Conservation (phyloP, 805 yeast species). For the Wickerhamiella domercqiae region DNA sequence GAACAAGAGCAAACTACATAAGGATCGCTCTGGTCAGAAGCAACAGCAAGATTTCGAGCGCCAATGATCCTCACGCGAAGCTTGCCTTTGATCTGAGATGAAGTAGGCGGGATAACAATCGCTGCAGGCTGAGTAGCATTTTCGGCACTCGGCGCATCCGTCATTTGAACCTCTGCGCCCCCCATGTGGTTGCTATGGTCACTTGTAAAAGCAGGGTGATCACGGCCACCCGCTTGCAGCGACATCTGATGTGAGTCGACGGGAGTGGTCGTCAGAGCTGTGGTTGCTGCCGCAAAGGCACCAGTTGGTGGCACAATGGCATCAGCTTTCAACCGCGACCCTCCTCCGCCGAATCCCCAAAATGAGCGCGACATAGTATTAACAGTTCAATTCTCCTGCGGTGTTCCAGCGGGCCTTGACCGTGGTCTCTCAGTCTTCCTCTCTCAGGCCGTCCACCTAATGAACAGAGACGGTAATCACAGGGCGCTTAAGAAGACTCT, state of each 20-base stretch:
- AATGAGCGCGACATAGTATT: constrained; percentile 15
- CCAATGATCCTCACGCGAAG: constrained; percentile 66
- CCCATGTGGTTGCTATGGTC: constrained; percentile 1
- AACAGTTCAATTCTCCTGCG: too few relatives aligned
- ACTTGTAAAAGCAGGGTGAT: not conserved
- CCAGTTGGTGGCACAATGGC: constrained; percentile 14
- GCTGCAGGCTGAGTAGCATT: not conserved
- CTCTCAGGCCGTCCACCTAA: too few relatives aligned
- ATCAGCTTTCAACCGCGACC: not conserved
- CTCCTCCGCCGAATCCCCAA: constrained; percentile 15
- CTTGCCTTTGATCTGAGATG: constrained; percentile 37
- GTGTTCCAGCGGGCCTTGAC: too few relatives aligned
- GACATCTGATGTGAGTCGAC: constrained; percentile 5
- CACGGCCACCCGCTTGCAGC: not conserved
- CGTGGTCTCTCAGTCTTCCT: too few relatives aligned
- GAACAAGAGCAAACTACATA: constrained; percentile 84
- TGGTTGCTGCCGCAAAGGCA: constrained; percentile 14
- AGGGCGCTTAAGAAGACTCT: too few relatives aligned
- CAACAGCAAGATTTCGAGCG: constrained; percentile 43
- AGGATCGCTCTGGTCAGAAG: constrained; percentile 23
- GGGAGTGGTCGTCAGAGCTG: constrained; percentile 11
- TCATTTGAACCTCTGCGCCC: not conserved
- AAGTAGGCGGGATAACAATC: constrained; percentile 1
- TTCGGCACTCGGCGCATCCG: constrained; percentile 1
- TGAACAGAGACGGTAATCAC: too few relatives aligned